Evolutionary conservation across 2,329 filamentous ascomycete genomes (phyloP).

Genomic region (Nemania abortiva): DNA sequence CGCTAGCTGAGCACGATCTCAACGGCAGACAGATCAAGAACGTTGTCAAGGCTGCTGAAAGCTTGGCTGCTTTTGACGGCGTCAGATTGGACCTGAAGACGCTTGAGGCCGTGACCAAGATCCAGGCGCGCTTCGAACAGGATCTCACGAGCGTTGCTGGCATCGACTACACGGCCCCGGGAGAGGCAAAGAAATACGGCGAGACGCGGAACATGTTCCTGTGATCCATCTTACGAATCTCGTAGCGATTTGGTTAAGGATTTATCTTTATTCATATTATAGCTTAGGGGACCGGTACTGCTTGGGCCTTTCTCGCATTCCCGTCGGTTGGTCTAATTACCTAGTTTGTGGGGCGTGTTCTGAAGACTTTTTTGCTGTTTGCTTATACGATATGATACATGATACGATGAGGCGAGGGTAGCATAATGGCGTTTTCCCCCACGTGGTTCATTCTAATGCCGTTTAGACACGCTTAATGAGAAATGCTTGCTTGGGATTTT

Average conservation of each 20-base stretch:
- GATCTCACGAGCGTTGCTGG: constrained; percentile 35
- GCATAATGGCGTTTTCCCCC: constrained; percentile 3
- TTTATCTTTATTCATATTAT: neutral
- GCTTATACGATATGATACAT: constrained; percentile 6
- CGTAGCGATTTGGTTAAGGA: neutral
- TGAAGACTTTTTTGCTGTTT: neutral
- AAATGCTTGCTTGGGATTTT: neutral
- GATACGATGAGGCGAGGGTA: neutral
- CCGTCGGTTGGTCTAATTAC: neutral
- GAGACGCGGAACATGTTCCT: constrained; percentile 20
- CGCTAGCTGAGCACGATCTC: constrained; percentile 43
- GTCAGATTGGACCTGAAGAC: constrained; percentile 46
- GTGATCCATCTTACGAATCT: neutral
- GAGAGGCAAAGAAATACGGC: constrained; percentile 11
- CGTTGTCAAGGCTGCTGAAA: constrained; percentile 49
- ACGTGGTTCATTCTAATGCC: neutral
- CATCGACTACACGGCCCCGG: constrained; percentile 25
- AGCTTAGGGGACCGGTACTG: neutral
- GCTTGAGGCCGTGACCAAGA: constrained; percentile 49
- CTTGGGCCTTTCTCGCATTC: neutral
- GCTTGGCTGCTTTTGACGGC: constrained; percentile 51
- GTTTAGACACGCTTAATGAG: neutral
- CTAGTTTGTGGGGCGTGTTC: neutral
- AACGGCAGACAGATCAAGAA: constrained; percentile 54
- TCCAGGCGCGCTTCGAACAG: constrained; percentile 51